Evolutionary conservation across 2,329 filamentous ascomycete species (phyloP).

Genomic region (Colletotrichum lentis): DNA sequence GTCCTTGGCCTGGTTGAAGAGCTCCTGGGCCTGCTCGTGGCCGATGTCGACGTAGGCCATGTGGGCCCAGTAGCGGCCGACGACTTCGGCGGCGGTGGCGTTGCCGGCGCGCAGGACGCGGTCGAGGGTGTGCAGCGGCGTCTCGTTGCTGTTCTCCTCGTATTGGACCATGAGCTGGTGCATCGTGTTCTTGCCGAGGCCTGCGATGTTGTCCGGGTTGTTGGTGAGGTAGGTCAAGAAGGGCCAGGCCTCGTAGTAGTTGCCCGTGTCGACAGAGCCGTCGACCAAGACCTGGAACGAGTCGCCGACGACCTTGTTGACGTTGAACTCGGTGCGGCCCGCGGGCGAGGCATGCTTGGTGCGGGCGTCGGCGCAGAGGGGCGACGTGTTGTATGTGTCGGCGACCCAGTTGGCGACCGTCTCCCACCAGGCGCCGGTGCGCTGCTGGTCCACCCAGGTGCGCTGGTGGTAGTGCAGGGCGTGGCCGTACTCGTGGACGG

Average conservation of each 20-base stretch:
- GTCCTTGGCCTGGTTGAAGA: constrained; percentile 49
- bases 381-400: constrained; percentile 57
- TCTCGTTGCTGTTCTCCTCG: constrained; percentile 56
- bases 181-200: constrained; percentile 52
- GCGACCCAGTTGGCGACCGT: constrained; percentile 60
- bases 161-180: constrained; percentile 56
- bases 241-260: constrained; percentile 63
- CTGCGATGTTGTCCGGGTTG: constrained; percentile 56
- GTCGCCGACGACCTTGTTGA: constrained; percentile 56
- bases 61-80: constrained; percentile 60
- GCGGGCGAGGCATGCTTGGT: constrained; percentile 46
- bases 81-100: constrained; percentile 50
- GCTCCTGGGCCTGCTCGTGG: constrained; percentile 50
- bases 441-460: constrained; percentile 55
- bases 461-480: constrained; percentile 56
- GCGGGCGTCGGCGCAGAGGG: constrained; percentile 53
- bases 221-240: constrained; percentile 58
- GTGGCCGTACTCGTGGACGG: constrained; percentile 60
- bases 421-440: constrained; percentile 62
- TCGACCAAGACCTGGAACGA: constrained; percentile 60
- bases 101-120: constrained; percentile 47
- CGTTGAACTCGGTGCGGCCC: constrained; percentile 51
- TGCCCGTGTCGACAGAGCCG: constrained; percentile 51
- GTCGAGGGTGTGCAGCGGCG: constrained; percentile 56
- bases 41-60: constrained; percentile 63